phyloP scores from a whole-genome alignment of 352 stramenopile species.

The Globisporangium nagaii region DNA sequence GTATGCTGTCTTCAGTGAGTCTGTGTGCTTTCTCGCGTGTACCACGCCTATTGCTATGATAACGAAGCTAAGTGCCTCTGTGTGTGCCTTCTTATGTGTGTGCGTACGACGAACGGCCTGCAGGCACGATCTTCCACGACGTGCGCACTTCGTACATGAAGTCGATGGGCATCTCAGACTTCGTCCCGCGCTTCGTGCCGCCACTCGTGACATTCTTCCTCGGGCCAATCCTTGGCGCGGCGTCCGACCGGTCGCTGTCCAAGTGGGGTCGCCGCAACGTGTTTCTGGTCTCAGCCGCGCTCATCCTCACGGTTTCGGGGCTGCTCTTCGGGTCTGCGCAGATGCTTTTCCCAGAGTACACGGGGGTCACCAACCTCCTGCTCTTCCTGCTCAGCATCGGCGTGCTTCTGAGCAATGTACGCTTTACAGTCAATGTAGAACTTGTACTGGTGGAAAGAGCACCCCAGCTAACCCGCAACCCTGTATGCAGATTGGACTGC shows the following conservation, averaged over 20 bases:
- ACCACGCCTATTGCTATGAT: not conserved
- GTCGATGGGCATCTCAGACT: slow-evolving; percentile 59
- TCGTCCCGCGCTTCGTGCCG: slow-evolving; percentile 57
- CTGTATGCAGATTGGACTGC: slow-evolving; percentile 44
- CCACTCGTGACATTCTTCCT: slow-evolving; percentile 61
- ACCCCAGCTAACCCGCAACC: not conserved
- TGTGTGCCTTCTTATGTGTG: not conserved
- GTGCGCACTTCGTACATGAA: slow-evolving; percentile 62
- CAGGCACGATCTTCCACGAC: slow-evolving; percentile 71
- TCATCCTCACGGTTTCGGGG: slow-evolving; percentile 42
- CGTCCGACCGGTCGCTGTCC: slow-evolving; percentile 66
- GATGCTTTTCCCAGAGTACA: slow-evolving; percentile 45
- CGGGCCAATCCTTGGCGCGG: slow-evolving; percentile 59
- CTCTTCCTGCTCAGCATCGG: slow-evolving; percentile 62
- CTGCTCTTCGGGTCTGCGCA: slow-evolving; percentile 63
- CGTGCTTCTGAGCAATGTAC: slow-evolving; percentile 53
- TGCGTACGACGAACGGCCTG: too few relatives aligned
- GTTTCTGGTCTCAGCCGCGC: slow-evolving; percentile 46
- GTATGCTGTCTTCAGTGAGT: slow-evolving; percentile 62
- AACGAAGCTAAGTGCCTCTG: not conserved
- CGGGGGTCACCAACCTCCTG: slow-evolving; percentile 35
- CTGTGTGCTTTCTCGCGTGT: not conserved
- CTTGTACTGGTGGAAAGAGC: too few relatives aligned
- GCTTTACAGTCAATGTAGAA: too few relatives aligned
- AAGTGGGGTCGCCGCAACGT: slow-evolving; percentile 66